A percentile compares a stretch with the other conserved stretches of the same genome.
These are phyloP conservation scores for Apiospora kogelbergensis DNA, from an alignment of 2,329 filamentous ascomycete genomes.

Conservation along the genomic window DNA sequence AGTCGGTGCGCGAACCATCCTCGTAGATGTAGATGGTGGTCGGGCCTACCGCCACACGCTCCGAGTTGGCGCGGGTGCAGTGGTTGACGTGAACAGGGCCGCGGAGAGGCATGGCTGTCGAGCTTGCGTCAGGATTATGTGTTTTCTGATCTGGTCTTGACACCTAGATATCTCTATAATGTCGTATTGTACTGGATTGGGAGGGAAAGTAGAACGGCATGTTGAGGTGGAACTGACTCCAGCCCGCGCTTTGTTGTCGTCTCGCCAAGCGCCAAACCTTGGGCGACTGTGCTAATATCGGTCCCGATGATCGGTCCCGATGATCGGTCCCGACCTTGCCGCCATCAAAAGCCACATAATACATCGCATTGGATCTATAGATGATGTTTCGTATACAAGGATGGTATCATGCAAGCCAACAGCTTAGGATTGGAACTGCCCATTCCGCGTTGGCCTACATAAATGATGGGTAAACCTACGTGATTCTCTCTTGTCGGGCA, in stretches of 20 bases:
- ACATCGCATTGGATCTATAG: not conserved
- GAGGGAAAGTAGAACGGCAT: no score
- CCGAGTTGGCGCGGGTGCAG: slow-evolving; percentile 28
- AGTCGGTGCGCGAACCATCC: slow-evolving; percentile 34
- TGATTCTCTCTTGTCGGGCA: not conserved
- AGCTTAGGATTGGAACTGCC: not conserved
- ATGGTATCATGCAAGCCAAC: not conserved
- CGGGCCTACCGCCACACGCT: slow-evolving; percentile 31
- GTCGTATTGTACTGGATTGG: no score
- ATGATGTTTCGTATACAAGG: not conserved
- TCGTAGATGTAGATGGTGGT: slow-evolving; percentile 36
- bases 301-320: not conserved
- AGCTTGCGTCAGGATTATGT: not conserved
- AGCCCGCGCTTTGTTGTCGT: not conserved
- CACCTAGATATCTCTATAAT: not conserved
- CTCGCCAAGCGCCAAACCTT: not conserved
- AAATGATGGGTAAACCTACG: not conserved
- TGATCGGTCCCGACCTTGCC: not conserved
- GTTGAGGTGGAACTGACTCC: not conserved
- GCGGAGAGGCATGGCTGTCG: slow-evolving; percentile 29
- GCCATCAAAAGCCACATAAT: not conserved
- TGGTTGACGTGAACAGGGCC: slow-evolving; percentile 31
- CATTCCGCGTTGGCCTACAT: not conserved
- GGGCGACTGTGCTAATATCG: not conserved
- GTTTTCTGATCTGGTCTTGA: not conserved